Base-by-base conservation (phyloP, 2,329 filamentous ascomycete species). In the Pseudofabraea citricarpa region DNA sequence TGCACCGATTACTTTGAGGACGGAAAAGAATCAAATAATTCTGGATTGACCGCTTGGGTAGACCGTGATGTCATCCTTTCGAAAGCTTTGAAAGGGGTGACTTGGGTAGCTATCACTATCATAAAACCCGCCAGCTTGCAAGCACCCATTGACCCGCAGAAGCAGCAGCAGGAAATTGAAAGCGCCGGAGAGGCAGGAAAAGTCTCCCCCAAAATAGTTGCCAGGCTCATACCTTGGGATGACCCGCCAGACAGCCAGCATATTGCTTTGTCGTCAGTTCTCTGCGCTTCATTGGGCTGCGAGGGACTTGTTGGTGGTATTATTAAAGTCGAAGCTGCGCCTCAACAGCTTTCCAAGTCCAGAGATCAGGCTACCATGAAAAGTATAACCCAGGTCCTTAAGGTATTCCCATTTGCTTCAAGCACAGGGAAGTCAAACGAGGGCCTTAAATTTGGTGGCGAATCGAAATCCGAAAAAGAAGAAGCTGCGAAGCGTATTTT, bases 201-300 rank as follows among this genome's bases (percentile, higher is more conserved):
- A 47, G 69, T 73, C 8, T 72, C 82, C 2, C 69, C 74, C 13
- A 91, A 83, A 53, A 68, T 97, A 2, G 77, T 97, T 27, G 91
- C 90, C 2, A 79, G 78, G 49, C 64, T 97, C 3, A 71, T 77
- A 29, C 68, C 80, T 1, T 98, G 93, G 94, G 79, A 90, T 45
- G 88, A 95, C 57, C 84, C 90, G 1, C 90, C 93, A 1, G 88
- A 91, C 58, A 83, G 81, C 41, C 82, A 86, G 50, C 86, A 91
- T 48, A 79, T 81, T 38, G 88, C 88, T 1, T 70, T 98, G 19
- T 97, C 93, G 1, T 77, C 82, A 0, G 67, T 82, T 3, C 70
- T 98, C 6, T 95, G 87, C 62, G 77, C 78, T 22, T 77, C 85
- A 1, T 72, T 98, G 18, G 83, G 82, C 2, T 81, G 79, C 41